Percentiles rank a stretch among this genome's conserved stretches.
Evolutionary conservation across 2,329 filamentous ascomycete genomes (phyloP).

Genomic region (Cercospora canescens): DNA sequence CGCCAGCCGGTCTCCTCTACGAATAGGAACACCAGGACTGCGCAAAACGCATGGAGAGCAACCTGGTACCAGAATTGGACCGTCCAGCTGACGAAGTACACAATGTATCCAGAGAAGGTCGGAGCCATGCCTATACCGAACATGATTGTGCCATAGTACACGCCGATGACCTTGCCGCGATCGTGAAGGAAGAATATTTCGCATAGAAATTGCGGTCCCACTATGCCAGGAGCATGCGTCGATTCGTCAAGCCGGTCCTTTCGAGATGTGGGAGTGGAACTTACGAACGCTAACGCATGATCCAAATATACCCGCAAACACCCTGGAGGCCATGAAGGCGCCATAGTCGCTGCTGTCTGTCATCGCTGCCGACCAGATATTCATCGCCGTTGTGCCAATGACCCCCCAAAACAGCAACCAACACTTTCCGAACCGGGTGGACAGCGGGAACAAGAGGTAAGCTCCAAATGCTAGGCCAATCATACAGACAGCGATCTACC

Average conservation of each 20-base stretch:
- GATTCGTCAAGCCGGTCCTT: neutral
- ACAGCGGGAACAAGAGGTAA: neutral
- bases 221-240: neutral
- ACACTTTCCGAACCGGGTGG: neutral
- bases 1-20: neutral
- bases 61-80: neutral
- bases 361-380: neutral
- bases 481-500: neutral
- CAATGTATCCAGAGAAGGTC: neutral
- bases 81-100: neutral
- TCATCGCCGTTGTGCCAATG: neutral
- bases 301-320: neutral
- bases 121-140: neutral
- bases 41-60: neutral
- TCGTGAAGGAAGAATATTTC: neutral
- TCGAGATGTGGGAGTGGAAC: neutral
- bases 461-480: neutral
- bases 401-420: neutral
- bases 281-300: neutral
- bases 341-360: neutral
- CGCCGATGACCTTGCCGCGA: neutral
- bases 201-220: neutral
- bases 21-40: neutral
- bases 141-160: neutral
- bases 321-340: neutral